phyloP scores from a whole-genome alignment of 257 asterid species.

The Lithospermum erythrorhizon region DNA sequence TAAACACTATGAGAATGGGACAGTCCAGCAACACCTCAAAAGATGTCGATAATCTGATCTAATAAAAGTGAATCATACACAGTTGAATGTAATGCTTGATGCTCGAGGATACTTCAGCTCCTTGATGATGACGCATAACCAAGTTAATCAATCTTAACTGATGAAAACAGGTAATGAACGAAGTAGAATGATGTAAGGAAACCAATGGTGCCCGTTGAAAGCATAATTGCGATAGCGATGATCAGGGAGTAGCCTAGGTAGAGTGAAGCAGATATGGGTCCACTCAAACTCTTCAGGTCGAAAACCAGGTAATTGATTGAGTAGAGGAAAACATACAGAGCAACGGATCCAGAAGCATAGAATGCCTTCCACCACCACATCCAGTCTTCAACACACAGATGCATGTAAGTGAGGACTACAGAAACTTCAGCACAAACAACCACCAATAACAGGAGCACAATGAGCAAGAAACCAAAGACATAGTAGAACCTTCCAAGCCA shows the following conservation, averaged over 20 bases:
- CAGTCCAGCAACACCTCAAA: too few relatives aligned
- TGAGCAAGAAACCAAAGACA: constrained; percentile 9
- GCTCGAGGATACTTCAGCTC: background rate
- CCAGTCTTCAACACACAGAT: constrained; percentile 14
- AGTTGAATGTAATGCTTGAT: background rate
- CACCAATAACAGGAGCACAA: constrained; percentile 9
- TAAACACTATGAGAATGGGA: too few relatives aligned
- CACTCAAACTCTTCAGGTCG: constrained; percentile 8
- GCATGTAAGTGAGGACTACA: constrained; percentile 14
- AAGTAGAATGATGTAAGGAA: constrained; percentile 11
- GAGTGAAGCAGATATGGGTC: constrained; percentile 12
- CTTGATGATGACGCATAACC: background rate
- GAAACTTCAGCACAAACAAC: constrained; percentile 12
- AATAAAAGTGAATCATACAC: background rate
- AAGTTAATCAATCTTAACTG: constrained; percentile 13
- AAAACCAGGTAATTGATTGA: constrained; percentile 14
- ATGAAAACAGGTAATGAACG: constrained; percentile 15
- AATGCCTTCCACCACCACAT: constrained; percentile 19
- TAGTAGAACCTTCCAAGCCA: constrained; percentile 15
- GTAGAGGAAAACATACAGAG: constrained; percentile 10
- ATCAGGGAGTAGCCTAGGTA: constrained; percentile 11
- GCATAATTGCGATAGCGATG: constrained; percentile 12
- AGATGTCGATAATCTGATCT: background rate
- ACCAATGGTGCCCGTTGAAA: constrained; percentile 13
- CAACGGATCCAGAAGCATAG: constrained; percentile 13